Base-by-base conservation (phyloP, 2,329 filamentous ascomycete genomes). In the Trichoderma harzianum region DNA sequence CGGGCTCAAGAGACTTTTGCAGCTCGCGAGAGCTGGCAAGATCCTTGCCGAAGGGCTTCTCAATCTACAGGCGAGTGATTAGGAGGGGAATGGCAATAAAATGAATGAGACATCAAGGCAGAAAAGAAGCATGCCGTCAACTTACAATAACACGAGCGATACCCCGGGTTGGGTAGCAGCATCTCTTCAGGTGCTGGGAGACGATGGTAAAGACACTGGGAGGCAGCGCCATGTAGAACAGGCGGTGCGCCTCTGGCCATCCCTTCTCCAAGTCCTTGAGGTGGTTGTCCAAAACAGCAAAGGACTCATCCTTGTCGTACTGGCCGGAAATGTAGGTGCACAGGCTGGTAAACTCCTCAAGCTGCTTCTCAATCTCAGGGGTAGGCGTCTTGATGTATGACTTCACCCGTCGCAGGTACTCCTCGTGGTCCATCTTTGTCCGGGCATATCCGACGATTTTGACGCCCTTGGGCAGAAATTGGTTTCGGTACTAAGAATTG, bases 21-120 rank as follows among this genome's bases (percentile, higher is more conserved):
- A 99, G 89, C 83, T 97, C 94, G 73, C 96, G 91, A 69, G 96
- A 98, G 85, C 95, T 98, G 71, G 89, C 90, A 74, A 99, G 89
- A 82, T 99, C 96, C 86, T 98, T 98, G 77, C 97, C 96, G 80
- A 99, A 99, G 30, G 97, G 96, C 87, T 99, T 99, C 91, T 99
- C 96, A 76, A 99, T 94, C 94, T 96, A 78, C 76, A 74, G 6
- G 11, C 32, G 18, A 30, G 18, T 36, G 73, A 68, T 75, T 60
- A 70, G 74, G 79, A 57, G 82, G 73, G 10, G 36, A 21, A 51
- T 5, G 21, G n/a, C n/a, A 18, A 21, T 1, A 21, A 7, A 21
- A 14, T 1, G 24, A 28, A 36, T 16, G 30, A 34, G 7, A 58
- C 2, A 12, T 14, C n/a, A 28, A 26, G 28, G 32, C 72, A 73